phyloP scores from a whole-genome alignment of 768 basidiomycete species.

The Amanita polypyramis region DNA sequence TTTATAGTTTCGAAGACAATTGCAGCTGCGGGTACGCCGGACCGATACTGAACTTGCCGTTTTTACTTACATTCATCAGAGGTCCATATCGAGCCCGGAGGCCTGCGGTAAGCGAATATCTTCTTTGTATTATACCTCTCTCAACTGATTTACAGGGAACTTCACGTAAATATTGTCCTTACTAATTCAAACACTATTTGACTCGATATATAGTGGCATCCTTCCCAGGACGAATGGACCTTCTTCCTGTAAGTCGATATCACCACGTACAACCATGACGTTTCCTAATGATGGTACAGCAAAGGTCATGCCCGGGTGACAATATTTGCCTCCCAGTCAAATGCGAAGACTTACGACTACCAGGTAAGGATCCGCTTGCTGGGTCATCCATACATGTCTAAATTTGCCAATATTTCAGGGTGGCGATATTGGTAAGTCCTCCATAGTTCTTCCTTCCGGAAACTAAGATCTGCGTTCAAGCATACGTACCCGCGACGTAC shows the following conservation, averaged over 20 bases:
- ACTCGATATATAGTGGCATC: conserved; percentile 46
- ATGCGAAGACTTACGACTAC: conserved; percentile 51
- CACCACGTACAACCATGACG: not conserved
- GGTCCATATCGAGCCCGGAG: conserved; percentile 47
- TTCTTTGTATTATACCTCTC: not conserved
- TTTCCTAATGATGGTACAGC: conserved; percentile 18
- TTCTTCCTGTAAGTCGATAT: conserved; percentile 37
- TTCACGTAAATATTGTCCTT: conserved; percentile 31
- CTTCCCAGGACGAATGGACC: conserved; percentile 56
- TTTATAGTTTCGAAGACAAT: conserved; percentile 45
- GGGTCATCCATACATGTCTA: not conserved
- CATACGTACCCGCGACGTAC: conserved; percentile 48
- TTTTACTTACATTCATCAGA: conserved; percentile 16
- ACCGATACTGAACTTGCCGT: too few relatives aligned
- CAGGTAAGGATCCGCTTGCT: conserved; percentile 22
- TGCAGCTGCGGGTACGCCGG: conserved; percentile 27
- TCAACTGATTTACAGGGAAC: conserved; percentile 26
- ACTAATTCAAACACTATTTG: not conserved
- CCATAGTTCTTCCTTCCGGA: not conserved
- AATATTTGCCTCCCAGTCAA: conserved; percentile 40
- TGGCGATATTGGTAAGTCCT: conserved; percentile 43
- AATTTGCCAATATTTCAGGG: conserved; percentile 18
- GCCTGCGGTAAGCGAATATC: conserved; percentile 28
- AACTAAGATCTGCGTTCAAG: conserved; percentile 15
- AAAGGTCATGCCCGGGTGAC: conserved; percentile 45